Evolutionary conservation across 2,329 filamentous ascomycete genomes (phyloP), one percentile per base, ranked within the genome.

Genomic region (Nakataea oryzae): DNA sequence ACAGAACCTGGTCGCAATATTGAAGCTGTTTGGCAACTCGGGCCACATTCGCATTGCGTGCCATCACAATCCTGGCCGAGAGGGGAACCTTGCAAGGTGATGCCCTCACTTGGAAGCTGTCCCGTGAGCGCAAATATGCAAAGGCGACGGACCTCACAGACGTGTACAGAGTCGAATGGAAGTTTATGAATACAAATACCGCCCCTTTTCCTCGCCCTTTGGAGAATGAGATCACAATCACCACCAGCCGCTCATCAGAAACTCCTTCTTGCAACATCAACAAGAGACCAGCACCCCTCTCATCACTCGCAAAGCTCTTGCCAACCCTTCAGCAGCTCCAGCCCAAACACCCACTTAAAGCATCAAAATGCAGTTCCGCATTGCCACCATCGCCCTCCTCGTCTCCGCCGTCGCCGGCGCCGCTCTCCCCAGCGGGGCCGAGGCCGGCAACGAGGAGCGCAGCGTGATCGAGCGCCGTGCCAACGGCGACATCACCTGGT

Each of bases 401-500:
- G 17, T 21, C 24, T 27, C 56, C 7, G 29, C 56, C 56, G 27
- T 58, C 27, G 29, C 29, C 56, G 26, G 27, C 27, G 26, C 56
- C 56, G 26, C 56, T 17, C 26, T 56, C 26, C 54, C 54, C 26
- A 24, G 13, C 26, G 56, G 32, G 26, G 29, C 21, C 13, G 21
- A 27, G 26, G 13, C 56, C 14, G 56, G 9, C 56, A 27, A 58
- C 56, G 27, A 29, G 56, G 27, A 13, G 21, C 26, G 27, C 14
- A 41, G 29, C 54, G 47, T 64, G 34, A 21, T 30, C 26, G 14
- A 34, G 24, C 58, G 59, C 32, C n/a, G 28, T 34, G 58, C 81
- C 66, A 78, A 74, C 3, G 87, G 87, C 62, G 84, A 87, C 59
- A 72, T 89, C 57, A 90, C 87, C 2, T 89, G 86, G 73, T 89